Evolutionary conservation across 306 rosid species (phyloP), one percentile per base, ranked within the genome.

Genomic region (Casuarina equisetifolia): DNA sequence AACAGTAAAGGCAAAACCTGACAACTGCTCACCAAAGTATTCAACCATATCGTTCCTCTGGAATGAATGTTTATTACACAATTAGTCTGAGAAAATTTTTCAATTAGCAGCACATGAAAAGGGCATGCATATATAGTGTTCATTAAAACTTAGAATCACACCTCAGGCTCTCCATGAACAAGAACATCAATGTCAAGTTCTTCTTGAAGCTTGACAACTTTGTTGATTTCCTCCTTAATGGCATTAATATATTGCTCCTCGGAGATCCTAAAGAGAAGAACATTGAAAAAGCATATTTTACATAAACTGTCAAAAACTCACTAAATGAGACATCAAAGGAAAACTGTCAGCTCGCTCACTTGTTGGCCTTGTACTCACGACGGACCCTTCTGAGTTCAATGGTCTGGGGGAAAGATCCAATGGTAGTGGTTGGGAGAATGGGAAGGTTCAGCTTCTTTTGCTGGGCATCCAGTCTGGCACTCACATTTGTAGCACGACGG

Each of bases 31-130:
- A 0, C 97, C 97, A 1, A 93, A 93, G 89, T 93, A 93, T 87
- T 91, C 97, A 82, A 93, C 97, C 97, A 93, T 93, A 46, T 93
- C 98, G 5, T 93, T 93, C 82, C 98, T 93, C 97, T 93, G 97
- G 72, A 78, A 83, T 36, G 78, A 72, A 75, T 4, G 3, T 58
- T 10, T 20, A 8, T 25, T 13, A 6, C 64, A 58, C 64, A 58
- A 25, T 58, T 53, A 53, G 59, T 53, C 17, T 16, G 5, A 53
- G 25, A 53, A 82, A 71, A 20, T 55, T 35, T 59, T 50, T 54
- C 54, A 73, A 72, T 84, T 52, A 85, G 81, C 62, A 71, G 39
- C 70, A 48, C 1, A 48, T 54, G 48, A 0, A 3, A 71, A 70
- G 19, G 12, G 40, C 36, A 57, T n/a, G 70, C 46, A 64, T 7